Base-by-base conservation (phyloP, 495 filamentous ascomycete genomes). In the Viridothelium virens region DNA sequence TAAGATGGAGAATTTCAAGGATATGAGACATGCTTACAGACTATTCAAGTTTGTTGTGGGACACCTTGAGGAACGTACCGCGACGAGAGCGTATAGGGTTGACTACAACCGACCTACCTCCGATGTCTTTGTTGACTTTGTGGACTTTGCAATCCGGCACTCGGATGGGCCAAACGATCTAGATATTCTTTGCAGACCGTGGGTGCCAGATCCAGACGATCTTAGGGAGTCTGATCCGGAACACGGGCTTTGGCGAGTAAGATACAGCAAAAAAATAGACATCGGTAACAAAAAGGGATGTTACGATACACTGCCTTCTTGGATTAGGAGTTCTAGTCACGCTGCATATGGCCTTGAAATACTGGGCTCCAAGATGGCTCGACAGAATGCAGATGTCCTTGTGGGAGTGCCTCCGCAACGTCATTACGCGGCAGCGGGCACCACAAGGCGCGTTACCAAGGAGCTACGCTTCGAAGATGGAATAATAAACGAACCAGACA, bases 381-480 rank as follows among this genome's bases (percentile, higher is more conserved):
- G 65, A 44, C 36, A 65, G 12, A 38, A 56, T 36, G 65, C 65
- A 37, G 65, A 67, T 38, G 3, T 62, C 6, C 65, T 67, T 2
- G 65, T 67, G 34, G 65, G 65, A 0, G 36, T 39, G 9, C 65
- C 65, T 11, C 31, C 61, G 7, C 31, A 59, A 7, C 18, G 37
- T 33, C 66, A 64, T 38, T 67, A 67, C 4, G 66, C 41, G 16
- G 65, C 65, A 18, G 56, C 46, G 34, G 64, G 50, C 4, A 65
- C 14, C 4, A 65, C 14, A 33, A 25, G 56, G 10, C 12, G 31
- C 2, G 46, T 1, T 66, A 12, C 50, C 0, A 66, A 31, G 33
- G 50, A 25, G 14, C 34, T 66, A 56, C 71, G 68, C 63, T 78
- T 77, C 67, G 56, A 70, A 11, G 73, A 75, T 37, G 63, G 68